These are phyloP conservation scores for Apiospora pterosperma DNA, from an alignment of 2,329 filamentous ascomycete species.

Conservation along the genomic window DNA sequence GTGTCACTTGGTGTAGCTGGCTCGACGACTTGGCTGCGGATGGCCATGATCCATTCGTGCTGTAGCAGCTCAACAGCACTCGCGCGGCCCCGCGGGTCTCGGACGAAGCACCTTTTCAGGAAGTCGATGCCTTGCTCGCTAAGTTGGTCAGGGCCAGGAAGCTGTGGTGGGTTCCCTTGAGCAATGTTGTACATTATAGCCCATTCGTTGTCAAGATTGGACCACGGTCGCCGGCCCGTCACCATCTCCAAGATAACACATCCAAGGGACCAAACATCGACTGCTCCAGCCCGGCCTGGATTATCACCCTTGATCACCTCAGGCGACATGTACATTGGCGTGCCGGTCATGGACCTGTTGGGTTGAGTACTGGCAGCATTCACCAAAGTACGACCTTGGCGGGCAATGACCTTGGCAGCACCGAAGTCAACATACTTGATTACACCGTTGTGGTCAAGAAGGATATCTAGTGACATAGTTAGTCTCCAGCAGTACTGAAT, in stretches of 20 bases:
- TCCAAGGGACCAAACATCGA: constrained; percentile 94
- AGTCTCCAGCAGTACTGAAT: constrained; percentile 14
- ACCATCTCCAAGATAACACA: constrained; percentile 98
- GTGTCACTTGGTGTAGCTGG: constrained; percentile 60
- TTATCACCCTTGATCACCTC: constrained; percentile 94
- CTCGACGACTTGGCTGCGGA: constrained; percentile 62
- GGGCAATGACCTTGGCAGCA: constrained; percentile 92
- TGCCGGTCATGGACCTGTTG: constrained; percentile 93
- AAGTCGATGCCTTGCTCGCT: constrained; percentile 85
- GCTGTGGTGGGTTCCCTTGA: constrained; percentile 86
- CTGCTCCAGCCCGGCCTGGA: constrained; percentile 75
- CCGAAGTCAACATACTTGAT: constrained; percentile 99
- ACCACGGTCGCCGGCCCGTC: constrained; percentile 91
- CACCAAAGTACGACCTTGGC: constrained; percentile 84
- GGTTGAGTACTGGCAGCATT: constrained; percentile 59
- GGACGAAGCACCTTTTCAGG: constrained; percentile 78
- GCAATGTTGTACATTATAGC: constrained; percentile 99
- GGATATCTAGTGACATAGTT: constrained; percentile 61
- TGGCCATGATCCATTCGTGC: constrained; percentile 82
- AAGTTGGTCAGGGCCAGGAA: constrained; percentile 80
- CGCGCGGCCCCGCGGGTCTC: constrained; percentile 74
- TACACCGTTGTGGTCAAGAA: constrained; percentile 94
- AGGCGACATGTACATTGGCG: constrained; percentile 99
- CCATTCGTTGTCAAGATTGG: constrained; percentile 96
- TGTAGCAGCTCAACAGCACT: constrained; percentile 86